Percentiles rank a stretch among this genome's conserved stretches.
Conservation (phyloP, 2,329 filamentous ascomycete genomes). For the Colletotrichum liriopes region DNA sequence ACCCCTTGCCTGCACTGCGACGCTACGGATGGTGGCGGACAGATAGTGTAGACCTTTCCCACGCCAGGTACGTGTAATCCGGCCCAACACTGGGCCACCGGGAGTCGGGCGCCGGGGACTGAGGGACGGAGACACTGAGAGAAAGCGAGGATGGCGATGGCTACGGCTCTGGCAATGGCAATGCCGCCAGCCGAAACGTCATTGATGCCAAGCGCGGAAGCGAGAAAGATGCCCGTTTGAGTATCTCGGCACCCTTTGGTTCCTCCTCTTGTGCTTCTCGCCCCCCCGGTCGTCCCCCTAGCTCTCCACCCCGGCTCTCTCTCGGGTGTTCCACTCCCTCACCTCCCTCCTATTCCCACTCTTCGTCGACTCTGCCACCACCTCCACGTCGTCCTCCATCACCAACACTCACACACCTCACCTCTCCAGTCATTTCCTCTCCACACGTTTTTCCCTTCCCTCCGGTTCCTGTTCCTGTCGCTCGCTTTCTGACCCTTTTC, state of each 20-base stretch:
- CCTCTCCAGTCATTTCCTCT: conserved; percentile 23
- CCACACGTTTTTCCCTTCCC: conserved; percentile 16
- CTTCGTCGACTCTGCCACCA: not conserved
- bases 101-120: not conserved
- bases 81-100: not conserved
- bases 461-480: conserved; percentile 13
- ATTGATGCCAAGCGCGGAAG: conserved; percentile 42
- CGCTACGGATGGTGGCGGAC: conserved; percentile 9
- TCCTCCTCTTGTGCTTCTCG: conserved; percentile 33
- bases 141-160: no score
- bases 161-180: not conserved
- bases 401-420: not conserved
- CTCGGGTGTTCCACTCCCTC: conserved; percentile 1
- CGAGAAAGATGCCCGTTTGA: conserved; percentile 43
- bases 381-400: not conserved
- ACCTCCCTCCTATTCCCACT: conserved; percentile 32
- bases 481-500: conserved; percentile 2
- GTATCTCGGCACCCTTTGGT: conserved; percentile 40
- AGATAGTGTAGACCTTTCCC: not conserved
- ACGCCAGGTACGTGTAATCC: conserved; percentile 2
- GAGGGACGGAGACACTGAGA: not conserved
- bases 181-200: conserved; percentile 43
- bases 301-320: conserved; percentile 2
- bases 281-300: conserved; percentile 17
- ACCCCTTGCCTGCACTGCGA: conserved; percentile 15